Evolutionary conservation across 805 yeast species (phyloP), one percentile per base, ranked within the genome.

Genomic region (Metschnikowia continentalis): DNA sequence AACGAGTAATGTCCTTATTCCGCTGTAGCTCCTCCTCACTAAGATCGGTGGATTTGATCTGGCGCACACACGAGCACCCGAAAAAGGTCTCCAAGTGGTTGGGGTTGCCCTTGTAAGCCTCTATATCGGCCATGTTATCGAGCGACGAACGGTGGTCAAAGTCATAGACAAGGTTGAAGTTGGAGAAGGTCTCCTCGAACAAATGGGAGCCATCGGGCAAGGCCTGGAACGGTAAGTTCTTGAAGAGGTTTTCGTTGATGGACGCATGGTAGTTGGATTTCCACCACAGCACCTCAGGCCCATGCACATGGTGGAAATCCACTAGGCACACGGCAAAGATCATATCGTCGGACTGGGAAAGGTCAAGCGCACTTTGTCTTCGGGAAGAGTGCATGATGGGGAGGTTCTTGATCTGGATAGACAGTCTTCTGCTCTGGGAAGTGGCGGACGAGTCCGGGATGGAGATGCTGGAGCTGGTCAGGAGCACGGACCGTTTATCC

Each of bases 221-320:
- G 1, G 97, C 96, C 64, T 91, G 97, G 63, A 94, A 94, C 2
- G 99, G 95, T 39, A 94, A 69, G 61, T 85, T 83, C 10, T 94
- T 90, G 91, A 97, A 94, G 17, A 86, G 69, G 35, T 64, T 58
- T 1, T 20, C 10, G 47, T 6, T 54, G 49, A 13, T 56, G 56
- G 48, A 69, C 2, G 62, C 58, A 32, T 68, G 67, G 52, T 71
- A 70, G 61, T 79, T 82, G 19, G 84, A 76, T 46, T 63, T 63
- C 90, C 97, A 88, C 69, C 88, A 90, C 67, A 92, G 97, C 22
- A 94, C 82, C 65, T 94, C 97, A 0, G 99, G 98, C 1, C 99
- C 99, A 52, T 96, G 75, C 30, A 71, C 66, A 62, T 94, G 98
- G 64, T 92, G 96, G 75, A 92, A 92, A 58, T 95, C 96, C 19